Evolutionary conservation across 2,329 filamentous ascomycete genomes (phyloP).

Genomic region (Colletotrichum cordylinicola): DNA sequence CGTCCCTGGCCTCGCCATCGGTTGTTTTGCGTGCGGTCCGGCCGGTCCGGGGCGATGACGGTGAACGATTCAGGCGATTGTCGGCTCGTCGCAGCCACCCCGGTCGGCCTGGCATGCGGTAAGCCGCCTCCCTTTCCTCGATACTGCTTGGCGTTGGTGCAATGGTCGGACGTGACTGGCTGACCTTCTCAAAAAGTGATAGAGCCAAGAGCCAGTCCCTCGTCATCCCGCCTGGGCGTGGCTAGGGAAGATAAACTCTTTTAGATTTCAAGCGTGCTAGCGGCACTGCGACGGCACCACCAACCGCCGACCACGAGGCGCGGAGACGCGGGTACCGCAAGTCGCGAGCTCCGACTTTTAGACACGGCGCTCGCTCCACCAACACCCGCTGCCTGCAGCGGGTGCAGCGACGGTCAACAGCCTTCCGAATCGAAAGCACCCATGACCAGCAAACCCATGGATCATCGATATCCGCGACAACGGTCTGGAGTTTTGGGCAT

Average conservation of each 20-base stretch:
- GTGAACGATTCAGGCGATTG: not conserved
- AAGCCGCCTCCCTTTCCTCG: not conserved
- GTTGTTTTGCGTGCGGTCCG: not conserved
- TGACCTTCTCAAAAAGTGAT: not conserved
- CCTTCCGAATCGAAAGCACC: not conserved
- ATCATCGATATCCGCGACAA: not conserved
- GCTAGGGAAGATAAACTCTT: not conserved
- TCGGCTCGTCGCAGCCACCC: not conserved
- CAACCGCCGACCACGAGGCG: not conserved
- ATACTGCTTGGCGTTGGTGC: not conserved
- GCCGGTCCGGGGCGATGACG: not conserved
- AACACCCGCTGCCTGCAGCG: not conserved
- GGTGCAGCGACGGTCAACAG: not conserved
- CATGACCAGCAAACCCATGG: not conserved
- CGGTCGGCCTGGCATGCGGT: not conserved
- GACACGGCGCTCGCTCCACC: not conserved
- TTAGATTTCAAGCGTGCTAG: not conserved
- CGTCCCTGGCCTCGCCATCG: not conserved
- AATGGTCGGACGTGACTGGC: not conserved
- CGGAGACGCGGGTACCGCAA: not conserved
- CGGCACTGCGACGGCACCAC: not conserved
- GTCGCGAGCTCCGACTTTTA: slow-evolving; percentile 15
- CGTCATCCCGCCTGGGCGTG: not conserved
- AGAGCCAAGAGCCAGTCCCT: not conserved
- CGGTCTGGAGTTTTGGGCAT: not conserved